A percentile compares a stretch with the other conserved stretches of the same genome.
Evolutionary conservation across 371 early-diverging fungal species (phyloP).

Genomic region (Mortierella sp.): DNA sequence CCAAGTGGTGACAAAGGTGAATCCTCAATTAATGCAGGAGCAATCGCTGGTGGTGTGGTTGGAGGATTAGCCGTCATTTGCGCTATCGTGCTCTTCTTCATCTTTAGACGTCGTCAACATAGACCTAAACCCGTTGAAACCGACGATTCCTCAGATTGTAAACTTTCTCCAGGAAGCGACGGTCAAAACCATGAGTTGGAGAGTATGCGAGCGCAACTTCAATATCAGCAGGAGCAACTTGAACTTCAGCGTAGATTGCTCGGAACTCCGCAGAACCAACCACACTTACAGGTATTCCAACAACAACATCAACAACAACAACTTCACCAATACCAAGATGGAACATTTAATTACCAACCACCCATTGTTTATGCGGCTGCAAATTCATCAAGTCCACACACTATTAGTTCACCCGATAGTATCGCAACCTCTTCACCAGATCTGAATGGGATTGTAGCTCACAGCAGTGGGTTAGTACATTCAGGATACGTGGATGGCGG

Average conservation of each 20-base stretch:
- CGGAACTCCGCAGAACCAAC: background rate
- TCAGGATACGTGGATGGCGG: conserved; percentile 21
- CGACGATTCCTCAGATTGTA: conserved; percentile 8
- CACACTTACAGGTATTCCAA: background rate
- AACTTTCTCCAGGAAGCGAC: background rate
- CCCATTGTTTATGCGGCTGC: conserved; percentile 11
- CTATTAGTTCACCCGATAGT: background rate
- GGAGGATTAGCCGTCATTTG: conserved; percentile 29
- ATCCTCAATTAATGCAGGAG: conserved; percentile 23
- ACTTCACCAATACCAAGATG: conserved; percentile 20
- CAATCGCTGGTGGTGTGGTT: conserved; percentile 41
- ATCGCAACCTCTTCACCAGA: conserved; percentile 6
- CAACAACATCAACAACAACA: conserved; percentile 31
- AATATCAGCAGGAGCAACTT: conserved; percentile 32
- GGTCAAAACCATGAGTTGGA: conserved; percentile 22
- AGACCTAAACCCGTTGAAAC: background rate
- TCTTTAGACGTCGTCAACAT: conserved; percentile 20
- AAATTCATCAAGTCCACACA: background rate
- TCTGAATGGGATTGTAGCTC: background rate
- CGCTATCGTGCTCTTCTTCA: conserved; percentile 14
- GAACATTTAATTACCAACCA: conserved; percentile 19
- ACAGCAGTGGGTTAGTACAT: background rate
- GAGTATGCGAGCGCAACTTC: conserved; percentile 23
- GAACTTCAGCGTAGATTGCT: conserved; percentile 36
- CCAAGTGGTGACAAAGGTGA: background rate